A percentile compares a stretch with the other conserved stretches of the same genome.
phyloP scores from a whole-genome alignment of 108 stramenopile species.

The Fragilaria radians region DNA sequence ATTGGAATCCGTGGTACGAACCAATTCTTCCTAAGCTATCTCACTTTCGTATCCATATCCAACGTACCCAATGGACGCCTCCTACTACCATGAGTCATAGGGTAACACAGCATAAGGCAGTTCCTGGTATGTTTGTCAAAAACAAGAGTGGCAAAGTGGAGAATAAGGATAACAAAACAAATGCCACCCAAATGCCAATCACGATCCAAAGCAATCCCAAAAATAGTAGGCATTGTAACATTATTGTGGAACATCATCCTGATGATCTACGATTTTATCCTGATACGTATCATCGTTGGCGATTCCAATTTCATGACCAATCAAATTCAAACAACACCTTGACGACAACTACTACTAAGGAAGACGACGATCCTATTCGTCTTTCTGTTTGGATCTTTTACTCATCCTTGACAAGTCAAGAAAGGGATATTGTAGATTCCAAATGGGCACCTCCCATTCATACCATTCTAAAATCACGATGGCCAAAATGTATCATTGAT shows the following conservation, averaged over 20 bases:
- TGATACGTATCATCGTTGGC: conserved; percentile 51
- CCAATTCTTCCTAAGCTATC: conserved; percentile 14
- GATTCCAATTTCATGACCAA: conserved; percentile 29
- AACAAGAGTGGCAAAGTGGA: background rate
- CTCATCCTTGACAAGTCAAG: conserved; percentile 34
- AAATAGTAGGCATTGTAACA: background rate
- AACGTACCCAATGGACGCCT: conserved; percentile 16
- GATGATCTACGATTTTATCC: conserved; percentile 65
- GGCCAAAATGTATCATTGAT: conserved; percentile 54
- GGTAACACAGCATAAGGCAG: background rate
- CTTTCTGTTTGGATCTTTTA: conserved; percentile 77
- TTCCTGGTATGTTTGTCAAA: background rate
- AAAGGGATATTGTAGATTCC: conserved; percentile 50
- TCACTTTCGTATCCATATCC: conserved; percentile 41
- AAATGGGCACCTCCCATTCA: conserved; percentile 67
- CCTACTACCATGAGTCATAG: background rate
- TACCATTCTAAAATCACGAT: conserved; percentile 52
- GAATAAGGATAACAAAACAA: background rate
- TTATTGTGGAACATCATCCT: conserved; percentile 28
- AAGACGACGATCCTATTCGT: too few species aligned
- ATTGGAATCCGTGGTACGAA: conserved; percentile 75
- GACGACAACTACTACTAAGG: background rate
- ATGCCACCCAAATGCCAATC: background rate
- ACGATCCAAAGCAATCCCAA: background rate
- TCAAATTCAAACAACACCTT: background rate